Conservation (phyloP, 768 basidiomycete species). For the Leucogyrophana mollusca region DNA sequence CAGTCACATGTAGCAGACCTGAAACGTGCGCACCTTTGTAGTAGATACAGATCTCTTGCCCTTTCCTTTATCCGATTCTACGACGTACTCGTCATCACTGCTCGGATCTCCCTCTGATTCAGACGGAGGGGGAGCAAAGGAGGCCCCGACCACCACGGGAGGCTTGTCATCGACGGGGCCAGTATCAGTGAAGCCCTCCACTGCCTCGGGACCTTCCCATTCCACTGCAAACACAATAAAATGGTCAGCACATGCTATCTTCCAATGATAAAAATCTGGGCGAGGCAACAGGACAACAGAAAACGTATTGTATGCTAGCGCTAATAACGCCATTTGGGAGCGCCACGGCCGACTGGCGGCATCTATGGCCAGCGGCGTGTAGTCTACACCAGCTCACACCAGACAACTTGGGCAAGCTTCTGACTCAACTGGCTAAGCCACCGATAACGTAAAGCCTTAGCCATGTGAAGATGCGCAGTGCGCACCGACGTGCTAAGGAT, state of each 20-base stretch:
- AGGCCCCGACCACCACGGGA: constrained; percentile 11
- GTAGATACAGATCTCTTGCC: constrained; percentile 22
- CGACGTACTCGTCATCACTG: constrained; percentile 76
- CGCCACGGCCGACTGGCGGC: too few relatives aligned
- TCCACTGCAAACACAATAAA: constrained; percentile 47
- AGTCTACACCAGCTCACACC: constrained; percentile 24
- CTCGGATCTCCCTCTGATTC: constrained; percentile 50
- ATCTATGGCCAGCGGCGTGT: too few relatives aligned
- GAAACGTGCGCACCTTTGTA: constrained; percentile 41
- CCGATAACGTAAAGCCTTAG: constrained; percentile 35
- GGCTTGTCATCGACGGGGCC: constrained; percentile 19
- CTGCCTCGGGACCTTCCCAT: constrained; percentile 67
- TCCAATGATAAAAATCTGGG: constrained; percentile 9
- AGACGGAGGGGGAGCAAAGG: constrained; percentile 32
- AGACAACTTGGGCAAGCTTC: constrained; percentile 24
- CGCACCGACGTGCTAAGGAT: constrained; percentile 17
- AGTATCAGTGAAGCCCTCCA: constrained; percentile 42
- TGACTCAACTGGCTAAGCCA: constrained; percentile 33
- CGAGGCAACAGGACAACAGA: constrained; percentile 13
- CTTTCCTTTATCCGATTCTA: constrained; percentile 35
- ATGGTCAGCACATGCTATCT: constrained; percentile 25
- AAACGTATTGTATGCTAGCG: constrained; percentile 2
- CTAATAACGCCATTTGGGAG: not conserved
- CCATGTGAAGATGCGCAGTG: constrained; percentile 27
- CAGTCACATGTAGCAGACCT: constrained; percentile 9